Percentiles rank a stretch among this genome's conserved stretches.
phyloP scores from a whole-genome alignment of 164 flowering plant genomes.

The Sextonia rubra region DNA sequence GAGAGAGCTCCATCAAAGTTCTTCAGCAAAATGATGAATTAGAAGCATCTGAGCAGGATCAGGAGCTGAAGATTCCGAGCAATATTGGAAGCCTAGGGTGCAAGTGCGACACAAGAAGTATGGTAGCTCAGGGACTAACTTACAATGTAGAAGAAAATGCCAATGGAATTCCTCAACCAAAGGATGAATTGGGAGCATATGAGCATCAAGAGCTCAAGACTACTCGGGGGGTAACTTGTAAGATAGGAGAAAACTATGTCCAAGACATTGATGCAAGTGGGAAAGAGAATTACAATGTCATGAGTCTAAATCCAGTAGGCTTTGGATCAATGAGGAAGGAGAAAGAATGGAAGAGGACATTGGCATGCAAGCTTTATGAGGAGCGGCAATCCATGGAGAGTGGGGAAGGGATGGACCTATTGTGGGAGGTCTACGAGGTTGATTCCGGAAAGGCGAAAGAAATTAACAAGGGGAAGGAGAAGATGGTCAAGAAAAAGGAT shows the following conservation, averaged over 20 bases:
- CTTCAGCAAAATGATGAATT: neutral
- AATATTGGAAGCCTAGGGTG: neutral
- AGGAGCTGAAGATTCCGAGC: slow-evolving; percentile 4
- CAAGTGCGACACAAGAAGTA: neutral
- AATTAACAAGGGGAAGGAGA: slow-evolving; percentile 10
- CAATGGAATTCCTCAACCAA: neutral
- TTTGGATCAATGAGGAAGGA: slow-evolving; percentile 74
- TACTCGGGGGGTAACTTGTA: neutral
- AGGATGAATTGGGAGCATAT: neutral
- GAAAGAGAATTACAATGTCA: slow-evolving; percentile 1
- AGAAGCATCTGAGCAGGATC: neutral
- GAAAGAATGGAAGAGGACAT: slow-evolving; percentile 85
- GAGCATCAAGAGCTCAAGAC: slow-evolving; percentile 5
- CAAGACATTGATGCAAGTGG: neutral
- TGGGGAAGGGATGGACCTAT: slow-evolving; percentile 75
- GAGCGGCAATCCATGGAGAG: slow-evolving; percentile 39
- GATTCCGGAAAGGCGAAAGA: slow-evolving; percentile 22
- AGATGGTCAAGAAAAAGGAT: slow-evolving; percentile 17
- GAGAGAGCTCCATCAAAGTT: neutral
- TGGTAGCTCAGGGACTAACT: neutral
- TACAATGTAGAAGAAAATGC: neutral
- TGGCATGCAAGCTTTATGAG: slow-evolving; percentile 91
- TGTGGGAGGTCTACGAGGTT: slow-evolving; percentile 83
- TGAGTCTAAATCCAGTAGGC: slow-evolving; percentile 25
- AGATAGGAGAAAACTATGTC: neutral